phyloP scores from a whole-genome alignment of 495 filamentous ascomycete genomes.

The Talaromyces wortmannii region DNA sequence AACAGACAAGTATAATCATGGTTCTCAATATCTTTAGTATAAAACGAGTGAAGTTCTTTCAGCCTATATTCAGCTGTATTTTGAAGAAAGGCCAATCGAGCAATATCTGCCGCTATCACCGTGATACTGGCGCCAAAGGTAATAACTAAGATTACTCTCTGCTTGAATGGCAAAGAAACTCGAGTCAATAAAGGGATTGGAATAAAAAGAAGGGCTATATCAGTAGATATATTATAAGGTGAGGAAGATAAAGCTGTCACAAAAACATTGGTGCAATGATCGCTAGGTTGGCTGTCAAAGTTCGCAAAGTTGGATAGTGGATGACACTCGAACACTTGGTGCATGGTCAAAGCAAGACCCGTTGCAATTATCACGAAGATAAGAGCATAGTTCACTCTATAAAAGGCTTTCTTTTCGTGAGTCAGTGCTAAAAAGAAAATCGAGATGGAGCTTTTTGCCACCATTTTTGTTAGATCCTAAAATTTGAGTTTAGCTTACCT shows the following conservation, averaged over 20 bases:
- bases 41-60: not conserved
- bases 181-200: slow-evolving; percentile 68
- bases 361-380: slow-evolving; percentile 56
- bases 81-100: slow-evolving; percentile 71
- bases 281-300: slow-evolving; percentile 17
- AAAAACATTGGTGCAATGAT: slow-evolving; percentile 52
- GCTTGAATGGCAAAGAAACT: slow-evolving; percentile 61
- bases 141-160: slow-evolving; percentile 63
- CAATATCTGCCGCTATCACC: slow-evolving; percentile 65
- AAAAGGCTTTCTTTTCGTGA: slow-evolving; percentile 55
- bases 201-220: slow-evolving; percentile 60
- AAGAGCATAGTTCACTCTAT: slow-evolving; percentile 49
- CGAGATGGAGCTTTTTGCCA: slow-evolving; percentile 63
- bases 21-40: not conserved
- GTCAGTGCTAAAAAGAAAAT: slow-evolving; percentile 65
- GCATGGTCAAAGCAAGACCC: slow-evolving; percentile 59
- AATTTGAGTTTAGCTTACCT: not conserved
- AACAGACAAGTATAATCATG: slow-evolving; percentile 35
- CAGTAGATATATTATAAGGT: slow-evolving; percentile 62
- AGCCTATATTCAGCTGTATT: slow-evolving; percentile 36
- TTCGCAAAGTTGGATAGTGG: slow-evolving; percentile 48
- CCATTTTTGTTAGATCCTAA: not conserved
- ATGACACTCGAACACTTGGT: slow-evolving; percentile 69
- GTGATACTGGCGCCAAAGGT: slow-evolving; percentile 65
- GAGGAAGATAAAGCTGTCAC: slow-evolving; percentile 62